Percentiles rank a stretch among this genome's conserved stretches.
phyloP scores from a whole-genome alignment of 169 alveolate species.

The Babesia ovata region DNA sequence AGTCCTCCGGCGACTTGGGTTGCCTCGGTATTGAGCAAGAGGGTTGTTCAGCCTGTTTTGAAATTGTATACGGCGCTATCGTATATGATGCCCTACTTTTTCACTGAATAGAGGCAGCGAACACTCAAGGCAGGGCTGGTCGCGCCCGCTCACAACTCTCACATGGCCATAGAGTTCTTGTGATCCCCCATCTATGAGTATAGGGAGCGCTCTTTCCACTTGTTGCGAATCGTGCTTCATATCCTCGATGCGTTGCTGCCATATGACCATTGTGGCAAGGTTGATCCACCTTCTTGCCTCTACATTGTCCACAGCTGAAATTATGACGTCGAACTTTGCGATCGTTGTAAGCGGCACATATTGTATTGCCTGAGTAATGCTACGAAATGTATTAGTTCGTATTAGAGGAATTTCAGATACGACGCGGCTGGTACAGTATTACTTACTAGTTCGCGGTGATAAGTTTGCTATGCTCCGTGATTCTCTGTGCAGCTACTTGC shows the following conservation, averaged over 20 bases:
- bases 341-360: conserved; percentile 23
- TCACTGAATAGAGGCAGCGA: conserved; percentile 52
- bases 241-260: neutral
- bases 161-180: conserved; percentile 71
- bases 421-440: neutral
- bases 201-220: conserved; percentile 9
- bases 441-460: conserved; percentile 1
- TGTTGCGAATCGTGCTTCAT: neutral
- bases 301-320: conserved; percentile 46
- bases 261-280: conserved; percentile 24
- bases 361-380: conserved; percentile 23
- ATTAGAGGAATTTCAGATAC: neutral
- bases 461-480: neutral
- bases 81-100: conserved; percentile 15
- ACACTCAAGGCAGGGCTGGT: conserved; percentile 66
- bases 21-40: conserved; percentile 59
- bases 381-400: neutral
- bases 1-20: conserved; percentile 70
- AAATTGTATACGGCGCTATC: neutral
- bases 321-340: conserved; percentile 32
- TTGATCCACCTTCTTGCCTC: conserved; percentile 60
- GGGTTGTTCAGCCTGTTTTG: conserved; percentile 11
- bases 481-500: conserved; percentile 23
- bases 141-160: conserved; percentile 44
- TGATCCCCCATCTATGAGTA: conserved; percentile 74